These are phyloP conservation scores for Trypanosoma congolense DNA, from an alignment of 208 protist species.

Conservation along the genomic window DNA sequence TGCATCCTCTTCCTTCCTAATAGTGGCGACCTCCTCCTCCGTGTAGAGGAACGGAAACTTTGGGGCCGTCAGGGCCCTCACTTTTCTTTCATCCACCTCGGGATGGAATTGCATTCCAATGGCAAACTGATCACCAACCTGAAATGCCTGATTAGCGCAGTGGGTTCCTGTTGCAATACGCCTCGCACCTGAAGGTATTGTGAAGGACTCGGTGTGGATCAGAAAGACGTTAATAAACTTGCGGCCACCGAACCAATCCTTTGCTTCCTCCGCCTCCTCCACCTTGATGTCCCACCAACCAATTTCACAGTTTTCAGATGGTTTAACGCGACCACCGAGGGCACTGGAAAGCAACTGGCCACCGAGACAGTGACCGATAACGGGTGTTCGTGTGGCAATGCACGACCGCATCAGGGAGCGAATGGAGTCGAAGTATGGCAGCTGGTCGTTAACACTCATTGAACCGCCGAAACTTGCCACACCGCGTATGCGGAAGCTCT, in stretches of 20 bases:
- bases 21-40: constrained; percentile 12
- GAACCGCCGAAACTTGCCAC: constrained; percentile 26
- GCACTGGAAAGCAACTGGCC: constrained; percentile 20
- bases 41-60: constrained; percentile 12
- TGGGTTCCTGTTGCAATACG: constrained; percentile 19
- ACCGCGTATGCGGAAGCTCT: constrained; percentile 17
- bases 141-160: constrained; percentile 31
- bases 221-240: constrained; percentile 20
- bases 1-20: constrained; percentile 11
- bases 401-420: constrained; percentile 18
- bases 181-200: constrained; percentile 19
- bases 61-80: constrained; percentile 4
- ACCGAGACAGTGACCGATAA: constrained; percentile 28
- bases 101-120: constrained; percentile 34
- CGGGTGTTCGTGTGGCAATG: constrained; percentile 16
- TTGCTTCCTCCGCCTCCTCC: constrained; percentile 11
- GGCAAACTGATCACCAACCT: constrained; percentile 28
- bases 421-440: constrained; percentile 17
- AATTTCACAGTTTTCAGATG: constrained; percentile 17
- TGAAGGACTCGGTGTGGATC: constrained; percentile 29
- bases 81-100: constrained; percentile 25
- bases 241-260: constrained; percentile 28
- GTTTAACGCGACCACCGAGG: constrained; percentile 19
- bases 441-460: constrained; percentile 29
- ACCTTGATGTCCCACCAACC: constrained; percentile 18